Base-by-base conservation (phyloP, 768 basidiomycete genomes). In the Leccinum pellstonianum region DNA sequence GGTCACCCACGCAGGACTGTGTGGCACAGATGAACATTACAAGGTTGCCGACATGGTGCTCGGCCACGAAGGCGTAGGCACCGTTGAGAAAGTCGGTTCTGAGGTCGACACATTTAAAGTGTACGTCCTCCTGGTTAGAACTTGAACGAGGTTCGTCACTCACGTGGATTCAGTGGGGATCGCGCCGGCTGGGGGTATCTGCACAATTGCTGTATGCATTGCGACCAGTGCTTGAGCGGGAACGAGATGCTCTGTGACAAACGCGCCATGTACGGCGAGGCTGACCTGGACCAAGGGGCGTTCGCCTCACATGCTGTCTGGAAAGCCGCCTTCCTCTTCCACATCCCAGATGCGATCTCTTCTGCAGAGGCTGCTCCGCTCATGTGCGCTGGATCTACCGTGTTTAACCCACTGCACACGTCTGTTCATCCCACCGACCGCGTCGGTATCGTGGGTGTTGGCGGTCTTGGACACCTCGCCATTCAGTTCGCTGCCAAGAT, bases 401-500 rank as follows among this genome's bases (percentile, higher is more conserved):
- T 75, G 54, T 76, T 74, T 60, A 46, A 69, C 27, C 68, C 69
- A 3, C 35, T 73, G 61, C 38, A 71, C 37, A 56, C 65, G 52
- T 61, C 68, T 31, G 65, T 73, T 25, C 70, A 60, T 3, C 54
- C 70, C 11, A 69, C 74, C 8, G 73, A 76, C 47, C 69, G 76
- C 8, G 72, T 78, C 3, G 74, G 73, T 0, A 55, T 77, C 2
- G 62, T 76, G 4, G 76, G 75, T 0, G 9, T 78, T 23, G 76
- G 77, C 2, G 76, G 77, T 6, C 70, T 77, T 15, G 75, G 76
- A 8, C 77, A 77, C 47, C 73, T 77, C 33, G 75, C 73, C 6
- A 70, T 77, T 35, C 74, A 77, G 47, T 77, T 77, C 58, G 74
- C 76, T 4, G 60, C 71, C 35, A 78, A 76, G 63, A 77, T 77